Evolutionary conservation across 805 yeast species (phyloP).

Genomic region (Spathaspora girioi): DNA sequence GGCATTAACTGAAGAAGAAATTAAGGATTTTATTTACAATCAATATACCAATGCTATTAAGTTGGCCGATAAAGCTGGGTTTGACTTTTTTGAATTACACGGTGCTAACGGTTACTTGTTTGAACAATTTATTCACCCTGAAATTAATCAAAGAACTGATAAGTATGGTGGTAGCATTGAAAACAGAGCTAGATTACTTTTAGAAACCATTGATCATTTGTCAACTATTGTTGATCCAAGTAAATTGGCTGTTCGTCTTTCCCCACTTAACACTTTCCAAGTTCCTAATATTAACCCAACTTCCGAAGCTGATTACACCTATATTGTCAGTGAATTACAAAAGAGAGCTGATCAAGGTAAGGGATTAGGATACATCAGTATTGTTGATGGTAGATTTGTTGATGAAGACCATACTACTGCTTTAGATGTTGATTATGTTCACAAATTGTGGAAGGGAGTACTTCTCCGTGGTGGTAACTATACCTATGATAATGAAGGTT

Average conservation of each 20-base stretch:
- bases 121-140: constrained; percentile 34
- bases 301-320: constrained; percentile 23
- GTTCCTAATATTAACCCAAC: constrained; percentile 25
- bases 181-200: constrained; percentile 32
- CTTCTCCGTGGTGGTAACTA: constrained; percentile 16
- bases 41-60: constrained; percentile 24
- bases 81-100: constrained; percentile 39
- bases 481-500: constrained; percentile 5
- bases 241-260: constrained; percentile 29
- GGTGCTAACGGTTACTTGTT: constrained; percentile 39
- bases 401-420: constrained; percentile 2
- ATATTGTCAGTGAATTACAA: constrained; percentile 29
- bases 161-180: constrained; percentile 35
- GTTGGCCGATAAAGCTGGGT: constrained; percentile 28
- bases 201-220: constrained; percentile 35
- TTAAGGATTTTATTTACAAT: constrained; percentile 15
- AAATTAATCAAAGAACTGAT: constrained; percentile 30
- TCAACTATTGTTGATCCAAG: constrained; percentile 18
- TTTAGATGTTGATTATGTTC: constrained; percentile 14
- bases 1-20: constrained; percentile 20
- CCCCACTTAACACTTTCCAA: constrained; percentile 32
- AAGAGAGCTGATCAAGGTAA: constrained; percentile 24
- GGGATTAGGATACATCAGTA: constrained; percentile 31
- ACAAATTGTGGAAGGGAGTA: constrained; percentile 26
- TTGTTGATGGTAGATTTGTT: constrained; percentile 21